Evolutionary conservation across 2,329 filamentous ascomycete species (phyloP).

Genomic region (Triangularia setosa): DNA sequence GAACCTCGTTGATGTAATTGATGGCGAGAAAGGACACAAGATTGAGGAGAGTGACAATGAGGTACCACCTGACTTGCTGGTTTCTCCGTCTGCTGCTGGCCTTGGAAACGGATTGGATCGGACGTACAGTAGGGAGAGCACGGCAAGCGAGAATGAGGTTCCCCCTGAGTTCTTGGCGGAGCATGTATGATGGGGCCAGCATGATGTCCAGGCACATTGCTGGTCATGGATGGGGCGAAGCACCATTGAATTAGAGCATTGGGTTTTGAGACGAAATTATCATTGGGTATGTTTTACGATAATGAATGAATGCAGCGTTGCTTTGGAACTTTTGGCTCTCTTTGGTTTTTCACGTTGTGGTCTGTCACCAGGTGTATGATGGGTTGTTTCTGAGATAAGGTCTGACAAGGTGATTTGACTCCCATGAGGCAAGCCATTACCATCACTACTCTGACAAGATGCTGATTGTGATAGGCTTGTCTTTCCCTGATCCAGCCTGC

Average conservation of each 20-base stretch:
- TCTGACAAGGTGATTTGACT: not conserved
- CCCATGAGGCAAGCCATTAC: not conserved
- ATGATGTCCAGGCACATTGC: not conserved
- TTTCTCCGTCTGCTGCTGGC: conserved; percentile 35
- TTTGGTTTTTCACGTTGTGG: not conserved
- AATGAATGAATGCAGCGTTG: not conserved
- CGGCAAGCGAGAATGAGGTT: conserved; percentile 45
- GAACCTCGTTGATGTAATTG: conserved; percentile 34
- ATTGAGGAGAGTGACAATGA: conserved; percentile 37
- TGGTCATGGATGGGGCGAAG: not conserved
- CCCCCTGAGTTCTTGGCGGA: conserved; percentile 50
- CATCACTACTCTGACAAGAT: not conserved
- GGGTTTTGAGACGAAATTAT: not conserved
- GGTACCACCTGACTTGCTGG: conserved; percentile 50
- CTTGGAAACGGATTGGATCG: not conserved
- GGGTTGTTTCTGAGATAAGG: not conserved
- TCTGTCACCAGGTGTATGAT: not conserved
- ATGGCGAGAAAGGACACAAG: conserved; percentile 24
- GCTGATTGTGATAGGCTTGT: not conserved
- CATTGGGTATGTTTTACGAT: not conserved
- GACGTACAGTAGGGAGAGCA: conserved; percentile 13
- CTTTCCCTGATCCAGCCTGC: not conserved
- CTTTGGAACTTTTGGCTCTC: not conserved
- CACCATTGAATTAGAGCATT: not conserved
- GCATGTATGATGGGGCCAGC: conserved; percentile 27